Percentiles rank a stretch among this genome's conserved stretches.
phyloP scores from a whole-genome alignment of 495 filamentous ascomycete species.

The Cudoniella acicularis region DNA sequence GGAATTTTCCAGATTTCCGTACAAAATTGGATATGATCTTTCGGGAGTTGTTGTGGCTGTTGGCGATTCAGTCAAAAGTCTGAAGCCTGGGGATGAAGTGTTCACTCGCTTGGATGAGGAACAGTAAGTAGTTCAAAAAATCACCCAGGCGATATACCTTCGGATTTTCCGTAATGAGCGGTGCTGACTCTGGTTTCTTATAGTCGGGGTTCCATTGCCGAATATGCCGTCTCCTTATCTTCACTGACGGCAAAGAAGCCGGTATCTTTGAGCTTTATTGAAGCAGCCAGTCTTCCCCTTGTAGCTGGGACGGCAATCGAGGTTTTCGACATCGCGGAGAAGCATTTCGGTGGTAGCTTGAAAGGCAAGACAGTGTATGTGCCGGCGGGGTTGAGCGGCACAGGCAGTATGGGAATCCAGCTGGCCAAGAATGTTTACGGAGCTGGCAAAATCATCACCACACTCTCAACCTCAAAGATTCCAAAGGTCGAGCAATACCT shows the following conservation, averaged over 20 bases:
- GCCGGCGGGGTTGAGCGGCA: slow-evolving; percentile 48
- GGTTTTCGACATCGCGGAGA: slow-evolving; percentile 36
- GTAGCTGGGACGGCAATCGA: slow-evolving; percentile 41
- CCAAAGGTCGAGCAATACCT: slow-evolving; percentile 39
- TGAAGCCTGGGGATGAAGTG: slow-evolving; percentile 50
- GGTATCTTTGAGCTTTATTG: slow-evolving; percentile 27
- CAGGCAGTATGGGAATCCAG: slow-evolving; percentile 45
- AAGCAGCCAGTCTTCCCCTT: slow-evolving; percentile 34
- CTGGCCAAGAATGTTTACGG: slow-evolving; percentile 52
- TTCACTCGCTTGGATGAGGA: slow-evolving; percentile 33
- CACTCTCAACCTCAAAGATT: slow-evolving; percentile 50
- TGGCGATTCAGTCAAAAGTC: slow-evolving; percentile 36
- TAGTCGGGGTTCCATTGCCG: slow-evolving; percentile 31
- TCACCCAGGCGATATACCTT: no score
- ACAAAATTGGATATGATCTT: slow-evolving; percentile 40
- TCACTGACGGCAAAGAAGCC: slow-evolving; percentile 37
- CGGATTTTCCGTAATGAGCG: no score
- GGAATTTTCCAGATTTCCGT: no score
- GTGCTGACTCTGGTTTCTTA: no score
- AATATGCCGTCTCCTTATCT: slow-evolving; percentile 35
- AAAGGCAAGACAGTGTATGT: slow-evolving; percentile 55
- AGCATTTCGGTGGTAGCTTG: slow-evolving; percentile 33
- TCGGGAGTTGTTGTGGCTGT: slow-evolving; percentile 44
- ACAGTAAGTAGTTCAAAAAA: no score
- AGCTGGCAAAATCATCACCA: slow-evolving; percentile 47